Percentiles rank a stretch among this genome's conserved stretches.
These are phyloP conservation scores for Hemisphaericaspora nanyangensis DNA, from an alignment of 805 yeast genomes.

Conservation along the genomic window DNA sequence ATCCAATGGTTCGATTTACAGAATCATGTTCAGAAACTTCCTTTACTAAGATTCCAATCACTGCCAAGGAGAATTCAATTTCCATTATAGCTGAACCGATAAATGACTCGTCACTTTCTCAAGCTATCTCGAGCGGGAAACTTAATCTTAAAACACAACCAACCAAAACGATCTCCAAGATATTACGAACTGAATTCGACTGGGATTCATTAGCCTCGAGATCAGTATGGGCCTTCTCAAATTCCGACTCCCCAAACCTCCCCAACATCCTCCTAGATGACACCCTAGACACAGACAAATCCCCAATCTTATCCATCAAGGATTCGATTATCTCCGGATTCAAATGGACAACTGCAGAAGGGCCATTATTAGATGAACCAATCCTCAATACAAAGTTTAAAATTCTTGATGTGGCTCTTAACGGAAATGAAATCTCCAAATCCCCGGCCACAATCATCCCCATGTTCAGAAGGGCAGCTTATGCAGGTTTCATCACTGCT, in stretches of 20 bases:
- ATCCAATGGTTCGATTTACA: constrained; percentile 73
- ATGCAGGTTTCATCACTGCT: constrained; percentile 74
- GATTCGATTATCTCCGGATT: constrained; percentile 72
- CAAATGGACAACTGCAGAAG: constrained; percentile 77
- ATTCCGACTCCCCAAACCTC: constrained; percentile 28
- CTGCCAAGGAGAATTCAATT: constrained; percentile 54
- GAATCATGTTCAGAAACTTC: constrained; percentile 73
- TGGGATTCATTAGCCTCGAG: constrained; percentile 88
- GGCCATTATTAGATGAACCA: constrained; percentile 90
- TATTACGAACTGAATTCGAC: constrained; percentile 51
- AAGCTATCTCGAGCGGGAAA: constrained; percentile 52
- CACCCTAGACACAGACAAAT: constrained; percentile 69
- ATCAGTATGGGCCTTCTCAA: constrained; percentile 74
- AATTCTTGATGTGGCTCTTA: constrained; percentile 56
- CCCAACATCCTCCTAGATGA: constrained; percentile 67
- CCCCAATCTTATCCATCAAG: constrained; percentile 39
- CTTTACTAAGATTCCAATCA: constrained; percentile 56
- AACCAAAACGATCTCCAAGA: constrained; percentile 45
- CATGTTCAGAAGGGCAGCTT: constrained; percentile 78
- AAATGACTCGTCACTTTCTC: constrained; percentile 43
- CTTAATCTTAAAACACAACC: constrained; percentile 35
- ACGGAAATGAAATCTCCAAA: constrained; percentile 45
- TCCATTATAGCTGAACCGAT: constrained; percentile 78
- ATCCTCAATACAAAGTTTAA: constrained; percentile 67
- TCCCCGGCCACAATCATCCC: constrained; percentile 73